Percentiles rank a stretch among this genome's conserved stretches.
Evolutionary conservation across 768 basidiomycete species (phyloP).

Genomic region (Pleurotus sapidus): DNA sequence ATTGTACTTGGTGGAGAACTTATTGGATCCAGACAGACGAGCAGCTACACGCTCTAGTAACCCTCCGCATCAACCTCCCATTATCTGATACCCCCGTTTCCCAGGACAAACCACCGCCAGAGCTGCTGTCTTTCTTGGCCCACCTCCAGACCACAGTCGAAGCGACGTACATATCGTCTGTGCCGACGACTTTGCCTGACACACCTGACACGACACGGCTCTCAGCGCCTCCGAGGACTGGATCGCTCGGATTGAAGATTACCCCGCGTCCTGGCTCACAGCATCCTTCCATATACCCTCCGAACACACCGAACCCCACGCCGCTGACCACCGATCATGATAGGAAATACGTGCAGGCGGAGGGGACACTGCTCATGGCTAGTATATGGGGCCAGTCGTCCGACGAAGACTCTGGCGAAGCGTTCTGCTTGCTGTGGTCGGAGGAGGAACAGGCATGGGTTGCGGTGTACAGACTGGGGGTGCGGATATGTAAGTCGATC

Average conservation of each 20-base stretch:
- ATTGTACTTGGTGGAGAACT: conserved; percentile 14
- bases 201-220: conserved; percentile 35
- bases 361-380: conserved; percentile 71
- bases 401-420: conserved; percentile 42
- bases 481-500: conserved; percentile 71
- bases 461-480: conserved; percentile 72
- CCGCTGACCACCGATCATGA: conserved; percentile 74
- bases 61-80: conserved; percentile 61
- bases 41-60: conserved; percentile 47
- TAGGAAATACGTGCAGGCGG: conserved; percentile 70
- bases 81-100: conserved; percentile 29
- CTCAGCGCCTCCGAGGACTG: conserved; percentile 52
- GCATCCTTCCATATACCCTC: conserved; percentile 74
- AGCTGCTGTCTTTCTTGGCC: conserved; percentile 57
- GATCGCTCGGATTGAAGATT: conserved; percentile 35
- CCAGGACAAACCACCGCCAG: conserved; percentile 37
- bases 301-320: conserved; percentile 81
- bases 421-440: conserved; percentile 67
- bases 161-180: conserved; percentile 71
- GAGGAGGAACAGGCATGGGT: conserved; percentile 62
- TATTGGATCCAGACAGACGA: conserved; percentile 42
- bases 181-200: conserved; percentile 31
- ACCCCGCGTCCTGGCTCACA: conserved; percentile 33
- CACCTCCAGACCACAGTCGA: conserved; percentile 79
- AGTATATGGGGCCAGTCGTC: conserved; percentile 73